Conservation (phyloP, 2,329 filamentous ascomycete genomes). For the Didymella pinodella region DNA sequence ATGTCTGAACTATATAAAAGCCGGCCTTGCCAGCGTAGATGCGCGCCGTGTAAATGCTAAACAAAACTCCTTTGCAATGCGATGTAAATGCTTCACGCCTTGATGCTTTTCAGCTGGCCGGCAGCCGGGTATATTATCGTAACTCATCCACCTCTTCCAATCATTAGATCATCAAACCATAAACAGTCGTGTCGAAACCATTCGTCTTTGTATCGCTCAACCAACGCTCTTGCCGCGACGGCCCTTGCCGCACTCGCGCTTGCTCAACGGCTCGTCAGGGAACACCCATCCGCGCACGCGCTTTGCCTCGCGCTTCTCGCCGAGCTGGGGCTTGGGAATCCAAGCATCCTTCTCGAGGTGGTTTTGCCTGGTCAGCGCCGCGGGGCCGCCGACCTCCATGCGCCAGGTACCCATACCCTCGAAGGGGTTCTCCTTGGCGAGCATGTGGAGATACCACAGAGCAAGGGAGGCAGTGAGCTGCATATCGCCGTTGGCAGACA, state of each 20-base stretch:
- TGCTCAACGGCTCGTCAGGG: conserved; percentile 75
- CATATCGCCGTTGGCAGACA: conserved; percentile 50
- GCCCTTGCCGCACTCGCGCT: conserved; percentile 66
- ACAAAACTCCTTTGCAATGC: conserved; percentile 14
- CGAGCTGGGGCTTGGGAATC: conserved; percentile 76
- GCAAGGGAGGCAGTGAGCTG: conserved; percentile 75
- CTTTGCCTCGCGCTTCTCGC: conserved; percentile 80
- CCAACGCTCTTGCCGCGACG: conserved; percentile 42
- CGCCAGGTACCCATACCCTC: conserved; percentile 70
- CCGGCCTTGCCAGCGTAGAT: conserved; percentile 7
- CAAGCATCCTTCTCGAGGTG: conserved; percentile 73
- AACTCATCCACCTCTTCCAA: conserved; percentile 4
- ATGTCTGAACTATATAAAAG: conserved; percentile 15
- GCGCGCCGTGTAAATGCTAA: conserved; percentile 20
- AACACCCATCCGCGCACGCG: conserved; percentile 75
- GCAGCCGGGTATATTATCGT: conserved; percentile 23
- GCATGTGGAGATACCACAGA: conserved; percentile 79
- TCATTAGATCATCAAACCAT: conserved; percentile 5
- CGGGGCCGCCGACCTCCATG: conserved; percentile 76
- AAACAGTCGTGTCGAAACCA: neutral
- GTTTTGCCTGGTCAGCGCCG: conserved; percentile 75
- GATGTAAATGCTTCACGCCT: conserved; percentile 20
- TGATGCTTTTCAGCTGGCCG: conserved; percentile 22
- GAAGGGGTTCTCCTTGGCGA: conserved; percentile 68
- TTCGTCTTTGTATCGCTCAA: neutral